phyloP scores from a whole-genome alignment of 495 filamentous ascomycete genomes.

The Penicillium riverlandense region DNA sequence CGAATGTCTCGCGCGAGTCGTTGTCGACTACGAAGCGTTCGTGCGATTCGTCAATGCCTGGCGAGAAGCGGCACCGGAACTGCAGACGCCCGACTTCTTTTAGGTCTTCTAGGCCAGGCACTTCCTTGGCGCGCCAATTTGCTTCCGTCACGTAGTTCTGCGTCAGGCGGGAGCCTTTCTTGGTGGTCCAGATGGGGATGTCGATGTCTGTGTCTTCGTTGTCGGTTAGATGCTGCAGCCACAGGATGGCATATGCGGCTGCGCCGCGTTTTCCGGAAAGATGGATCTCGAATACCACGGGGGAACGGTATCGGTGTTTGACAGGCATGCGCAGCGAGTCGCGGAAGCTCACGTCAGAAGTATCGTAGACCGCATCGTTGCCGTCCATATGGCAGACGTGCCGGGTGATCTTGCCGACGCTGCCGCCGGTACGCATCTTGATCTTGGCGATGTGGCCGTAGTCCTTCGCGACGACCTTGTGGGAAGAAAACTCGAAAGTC shows the following conservation, averaged over 20 bases:
- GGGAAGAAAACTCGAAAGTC: slow-evolving; percentile 76
- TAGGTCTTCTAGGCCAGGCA: slow-evolving; percentile 62
- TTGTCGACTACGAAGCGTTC: slow-evolving; percentile 77
- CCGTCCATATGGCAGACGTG: slow-evolving; percentile 52
- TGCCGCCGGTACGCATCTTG: slow-evolving; percentile 77
- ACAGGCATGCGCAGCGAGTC: slow-evolving; percentile 71
- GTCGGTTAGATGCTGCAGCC: slow-evolving; percentile 80
- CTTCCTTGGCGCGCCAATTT: slow-evolving; percentile 49
- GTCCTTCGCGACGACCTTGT: slow-evolving; percentile 52
- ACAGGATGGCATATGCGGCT: slow-evolving; percentile 70
- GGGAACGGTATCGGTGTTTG: slow-evolving; percentile 80
- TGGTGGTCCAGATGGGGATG: slow-evolving; percentile 80
- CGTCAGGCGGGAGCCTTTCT: slow-evolving; percentile 61
- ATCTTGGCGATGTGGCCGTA: slow-evolving; percentile 59
- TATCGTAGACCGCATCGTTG: slow-evolving; percentile 60
- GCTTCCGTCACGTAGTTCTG: slow-evolving; percentile 86
- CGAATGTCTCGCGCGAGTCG: slow-evolving; percentile 83
- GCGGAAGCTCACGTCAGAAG: slow-evolving; percentile 48
- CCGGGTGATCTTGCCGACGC: slow-evolving; percentile 58
- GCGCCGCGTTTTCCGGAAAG: slow-evolving; percentile 56
- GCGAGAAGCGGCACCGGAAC: slow-evolving; percentile 75
- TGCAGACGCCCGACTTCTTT: slow-evolving; percentile 72
- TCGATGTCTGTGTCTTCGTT: slow-evolving; percentile 68
- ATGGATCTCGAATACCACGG: slow-evolving; percentile 83
- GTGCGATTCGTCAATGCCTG: slow-evolving; percentile 86